Evolutionary conservation across 805 yeast genomes (phyloP), one percentile per base, ranked within the genome.

Genomic region (Naumovozyma castellii): DNA sequence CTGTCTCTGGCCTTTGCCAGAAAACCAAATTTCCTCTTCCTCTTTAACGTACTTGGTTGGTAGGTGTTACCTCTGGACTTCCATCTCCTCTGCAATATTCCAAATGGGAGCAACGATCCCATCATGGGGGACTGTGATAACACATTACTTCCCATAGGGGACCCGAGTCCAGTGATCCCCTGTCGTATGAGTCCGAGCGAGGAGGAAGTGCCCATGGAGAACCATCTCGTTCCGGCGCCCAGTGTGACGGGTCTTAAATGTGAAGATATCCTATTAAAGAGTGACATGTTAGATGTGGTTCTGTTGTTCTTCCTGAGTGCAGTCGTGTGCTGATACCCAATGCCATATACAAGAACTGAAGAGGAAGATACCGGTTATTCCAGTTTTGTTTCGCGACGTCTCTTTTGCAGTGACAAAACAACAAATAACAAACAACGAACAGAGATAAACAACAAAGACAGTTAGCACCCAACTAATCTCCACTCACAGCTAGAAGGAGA

Each of bases 61-160:
- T 82, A 90, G 15, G 95, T 85, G 66, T 85, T 83, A 64, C 98
- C 97, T 66, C 95, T 78, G 30, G 90, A 71, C 59, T 85, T 80
- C 82, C 88, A 80, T 70, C 96, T 69, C 41, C 53, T 50, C 40
- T 57, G 59, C 14, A 40, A 9, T 12, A 6, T 29, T 14, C 13
- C 15, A 29, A 29, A 29, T 9, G 32, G 32, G 5, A n/a, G 13
- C 32, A 22, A 22, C 27, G 10, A 10, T 6, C 10, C 10, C 10
- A 22, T 22, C 27, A 22, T 22, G 9, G 27, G 27, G 10, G 27
- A 22, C 10, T 10, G 27, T 22, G 27, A 22, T 6, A 22, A 6
- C 6, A 22, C 9, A 22, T 6, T 6, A 6, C 9, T 22, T 10
- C 9, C 27, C 27, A 22, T 22, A 10, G 6, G 27, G 27, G 9